Percentiles rank a stretch among this genome's conserved stretches.
phyloP scores from a whole-genome alignment of 2,329 filamentous ascomycete genomes.

The Dryadomyces quercus-mongolicae region DNA sequence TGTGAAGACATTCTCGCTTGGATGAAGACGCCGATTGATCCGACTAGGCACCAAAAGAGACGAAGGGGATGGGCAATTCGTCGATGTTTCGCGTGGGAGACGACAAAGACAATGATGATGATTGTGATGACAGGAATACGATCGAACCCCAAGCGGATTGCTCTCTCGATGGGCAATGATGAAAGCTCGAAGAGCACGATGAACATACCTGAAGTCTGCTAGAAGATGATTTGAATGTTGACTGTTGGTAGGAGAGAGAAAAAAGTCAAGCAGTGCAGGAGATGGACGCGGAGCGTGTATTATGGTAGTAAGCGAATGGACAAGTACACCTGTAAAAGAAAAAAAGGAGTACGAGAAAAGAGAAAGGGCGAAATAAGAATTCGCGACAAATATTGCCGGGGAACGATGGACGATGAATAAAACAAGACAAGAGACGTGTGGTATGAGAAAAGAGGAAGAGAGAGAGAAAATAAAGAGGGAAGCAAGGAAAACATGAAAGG shows the following conservation, averaged over 20 bases:
- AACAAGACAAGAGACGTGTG: constrained; percentile 3
- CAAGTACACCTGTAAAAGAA: background rate
- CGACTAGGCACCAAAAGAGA: too few species aligned
- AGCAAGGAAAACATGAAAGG: constrained; percentile 5
- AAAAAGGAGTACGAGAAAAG: constrained; percentile 1
- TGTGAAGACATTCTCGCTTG: too few species aligned
- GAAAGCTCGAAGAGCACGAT: background rate
- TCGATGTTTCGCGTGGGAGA: too few species aligned
- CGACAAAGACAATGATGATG: too few species aligned
- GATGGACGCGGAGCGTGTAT: background rate
- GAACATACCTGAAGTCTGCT: background rate
- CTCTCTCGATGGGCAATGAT: too few species aligned
- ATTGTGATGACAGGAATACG: too few species aligned
- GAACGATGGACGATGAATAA: constrained; percentile 12
- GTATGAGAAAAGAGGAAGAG: background rate
- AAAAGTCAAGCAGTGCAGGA: background rate
- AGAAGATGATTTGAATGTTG: background rate
- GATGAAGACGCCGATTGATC: too few species aligned
- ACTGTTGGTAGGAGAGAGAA: background rate
- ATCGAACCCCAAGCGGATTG: too few species aligned
- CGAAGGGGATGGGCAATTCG: too few species aligned
- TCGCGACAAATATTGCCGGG: constrained; percentile 6
- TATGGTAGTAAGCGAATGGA: background rate
- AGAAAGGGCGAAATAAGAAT: constrained; percentile 3
- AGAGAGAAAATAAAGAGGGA: constrained; percentile 2